These are phyloP conservation scores for Punica granatum DNA, from an alignment of 345 rosid genomes.

Conservation along the genomic window DNA sequence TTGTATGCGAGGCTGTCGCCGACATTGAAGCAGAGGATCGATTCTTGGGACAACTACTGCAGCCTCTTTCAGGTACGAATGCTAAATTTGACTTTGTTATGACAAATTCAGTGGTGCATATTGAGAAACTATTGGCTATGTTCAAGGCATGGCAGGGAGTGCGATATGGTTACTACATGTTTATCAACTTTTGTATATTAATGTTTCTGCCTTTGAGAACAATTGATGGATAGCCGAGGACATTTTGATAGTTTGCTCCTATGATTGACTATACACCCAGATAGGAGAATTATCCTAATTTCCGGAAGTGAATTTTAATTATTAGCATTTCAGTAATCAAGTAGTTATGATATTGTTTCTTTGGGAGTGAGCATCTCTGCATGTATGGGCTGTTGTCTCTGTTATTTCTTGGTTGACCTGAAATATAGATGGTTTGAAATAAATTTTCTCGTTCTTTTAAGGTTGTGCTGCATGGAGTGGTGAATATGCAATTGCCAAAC, in stretches of 20 bases:
- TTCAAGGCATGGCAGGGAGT: not conserved
- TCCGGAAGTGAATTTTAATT: not conserved
- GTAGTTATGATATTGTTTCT: not conserved
- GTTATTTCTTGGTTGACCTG: not conserved
- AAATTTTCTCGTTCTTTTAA: slow-evolving; percentile 8
- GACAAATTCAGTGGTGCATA: not conserved
- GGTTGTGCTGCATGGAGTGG: slow-evolving; percentile 94
- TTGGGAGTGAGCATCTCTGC: not conserved
- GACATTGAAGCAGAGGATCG: slow-evolving; percentile 86
- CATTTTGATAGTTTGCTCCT: not conserved
- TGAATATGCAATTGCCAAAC: slow-evolving; percentile 93
- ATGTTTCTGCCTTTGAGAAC: not conserved
- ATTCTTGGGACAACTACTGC: slow-evolving; percentile 95
- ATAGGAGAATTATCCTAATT: not conserved
- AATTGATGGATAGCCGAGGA: not conserved
- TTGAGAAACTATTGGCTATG: not conserved
- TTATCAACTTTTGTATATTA: not conserved
- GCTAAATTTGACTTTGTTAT: not conserved
- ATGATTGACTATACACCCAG: not conserved
- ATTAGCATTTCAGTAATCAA: not conserved
- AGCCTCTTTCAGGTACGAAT: slow-evolving; percentile 62
- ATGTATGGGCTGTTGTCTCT: not conserved
- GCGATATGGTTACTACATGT: not conserved
- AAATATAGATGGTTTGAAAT: not conserved
- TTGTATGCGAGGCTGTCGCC: slow-evolving; percentile 89